A percentile compares a stretch with the other conserved stretches of the same genome.
Evolutionary conservation across 192 early-diverging fungal genomes (phyloP).

Genomic region (Paraglomus occultum): DNA sequence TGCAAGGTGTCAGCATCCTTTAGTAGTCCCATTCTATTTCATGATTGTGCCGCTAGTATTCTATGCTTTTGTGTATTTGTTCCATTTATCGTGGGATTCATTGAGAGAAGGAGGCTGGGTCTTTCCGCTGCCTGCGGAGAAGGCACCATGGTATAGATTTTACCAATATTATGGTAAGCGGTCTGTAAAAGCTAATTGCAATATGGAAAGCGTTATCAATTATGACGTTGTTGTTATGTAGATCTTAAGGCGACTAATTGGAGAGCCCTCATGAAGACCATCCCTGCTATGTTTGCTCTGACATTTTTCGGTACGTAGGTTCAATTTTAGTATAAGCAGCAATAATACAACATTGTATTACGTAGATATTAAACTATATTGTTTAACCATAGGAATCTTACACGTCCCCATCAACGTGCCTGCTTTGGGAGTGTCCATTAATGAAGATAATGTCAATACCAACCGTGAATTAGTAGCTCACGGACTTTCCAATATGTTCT

Average conservation of each 20-base stretch:
- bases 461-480: constrained; percentile 93
- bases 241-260: constrained; percentile 67
- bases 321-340: neutral
- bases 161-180: constrained; percentile 72
- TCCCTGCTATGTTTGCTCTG: constrained; percentile 90
- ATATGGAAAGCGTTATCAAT: neutral
- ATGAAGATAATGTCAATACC: constrained; percentile 82
- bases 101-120: constrained; percentile 82
- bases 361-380: neutral
- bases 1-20: constrained; percentile 63
- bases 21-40: constrained; percentile 91
- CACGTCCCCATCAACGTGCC: constrained; percentile 99
- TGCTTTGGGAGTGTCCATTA: constrained; percentile 88
- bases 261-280: constrained; percentile 59
- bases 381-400: constrained; percentile 58
- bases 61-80: constrained; percentile 60
- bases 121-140: constrained; percentile 68
- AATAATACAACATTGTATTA: neutral
- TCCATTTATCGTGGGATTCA: constrained; percentile 58
- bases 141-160: constrained; percentile 84
- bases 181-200: neutral
- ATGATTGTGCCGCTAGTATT: constrained; percentile 77
- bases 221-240: constrained; percentile 15
- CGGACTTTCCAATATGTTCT: constrained; percentile 82
- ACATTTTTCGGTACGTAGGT: constrained; percentile 75